phyloP scores from a whole-genome alignment of 805 yeast genomes.

The Nakazawaea populi region DNA sequence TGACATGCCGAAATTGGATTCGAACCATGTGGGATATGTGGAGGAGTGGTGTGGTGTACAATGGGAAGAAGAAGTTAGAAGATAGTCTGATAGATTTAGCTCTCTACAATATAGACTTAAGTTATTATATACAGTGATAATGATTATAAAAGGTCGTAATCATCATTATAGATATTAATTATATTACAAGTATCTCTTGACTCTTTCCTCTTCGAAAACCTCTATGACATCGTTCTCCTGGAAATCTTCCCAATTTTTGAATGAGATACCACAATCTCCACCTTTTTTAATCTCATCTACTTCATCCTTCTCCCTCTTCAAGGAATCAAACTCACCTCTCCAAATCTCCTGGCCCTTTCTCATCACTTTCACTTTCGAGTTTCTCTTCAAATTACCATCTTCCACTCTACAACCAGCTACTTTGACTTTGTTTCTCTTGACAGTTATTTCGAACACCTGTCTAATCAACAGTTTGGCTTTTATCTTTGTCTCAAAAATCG shows the following conservation, averaged over 20 bases:
- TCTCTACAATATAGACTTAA: not conserved
- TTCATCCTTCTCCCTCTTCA: conserved; percentile 81
- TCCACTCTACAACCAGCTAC: conserved; percentile 87
- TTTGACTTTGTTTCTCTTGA: conserved; percentile 46
- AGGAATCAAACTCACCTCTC: conserved; percentile 47
- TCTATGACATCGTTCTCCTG: conserved; percentile 73
- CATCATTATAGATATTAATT: no score
- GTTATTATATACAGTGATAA: not conserved
- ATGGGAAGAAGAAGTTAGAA: conserved; percentile 56
- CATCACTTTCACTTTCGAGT: conserved; percentile 34
- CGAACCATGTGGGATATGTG: conserved; percentile 67
- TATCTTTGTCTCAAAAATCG: conserved; percentile 60
- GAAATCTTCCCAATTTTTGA: conserved; percentile 62
- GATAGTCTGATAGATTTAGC: not conserved
- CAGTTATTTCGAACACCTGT: conserved; percentile 65
- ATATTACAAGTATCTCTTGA: conserved; percentile 43
- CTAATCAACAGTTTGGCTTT: conserved; percentile 64
- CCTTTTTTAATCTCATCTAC: conserved; percentile 76
- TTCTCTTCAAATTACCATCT: conserved; percentile 60
- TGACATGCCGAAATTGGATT: conserved; percentile 34
- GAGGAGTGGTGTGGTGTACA: conserved; percentile 83
- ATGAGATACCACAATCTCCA: conserved; percentile 81
- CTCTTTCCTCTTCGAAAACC: conserved; percentile 59
- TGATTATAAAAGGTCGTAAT: no score
- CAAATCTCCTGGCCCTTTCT: conserved; percentile 25